These are phyloP conservation scores for Saturnispora ahearnii DNA, from an alignment of 805 yeast species.

Conservation along the genomic window DNA sequence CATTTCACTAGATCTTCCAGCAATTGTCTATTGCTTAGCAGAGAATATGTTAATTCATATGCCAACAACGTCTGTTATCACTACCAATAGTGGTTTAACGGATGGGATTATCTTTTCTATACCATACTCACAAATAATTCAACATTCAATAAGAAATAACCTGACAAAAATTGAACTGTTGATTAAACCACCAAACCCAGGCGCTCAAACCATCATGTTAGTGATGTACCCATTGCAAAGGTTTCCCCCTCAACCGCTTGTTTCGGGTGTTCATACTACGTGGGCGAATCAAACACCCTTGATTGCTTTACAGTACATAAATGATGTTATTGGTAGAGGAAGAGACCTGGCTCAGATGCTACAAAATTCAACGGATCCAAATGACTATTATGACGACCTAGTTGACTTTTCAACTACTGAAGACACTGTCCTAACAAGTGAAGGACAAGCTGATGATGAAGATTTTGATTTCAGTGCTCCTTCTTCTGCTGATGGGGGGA, in stretches of 20 bases:
- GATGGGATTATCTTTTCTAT: conserved; percentile 15
- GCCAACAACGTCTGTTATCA: conserved; percentile 8
- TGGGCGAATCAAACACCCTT: conserved; percentile 13
- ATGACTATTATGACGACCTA: neutral
- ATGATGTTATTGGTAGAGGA: conserved; percentile 19
- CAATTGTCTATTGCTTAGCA: conserved; percentile 22
- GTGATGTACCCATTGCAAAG: conserved; percentile 16
- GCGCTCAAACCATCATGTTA: neutral
- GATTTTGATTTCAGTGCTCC: conserved; percentile 12
- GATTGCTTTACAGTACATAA: conserved; percentile 16
- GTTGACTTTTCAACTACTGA: neutral
- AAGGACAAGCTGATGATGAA: conserved; percentile 25
- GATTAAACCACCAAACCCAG: neutral
- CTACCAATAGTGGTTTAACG: neutral
- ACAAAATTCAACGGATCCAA: neutral
- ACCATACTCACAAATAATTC: conserved; percentile 18
- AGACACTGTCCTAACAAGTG: conserved; percentile 14
- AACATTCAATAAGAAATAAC: conserved; percentile 16
- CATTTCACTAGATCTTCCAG: conserved; percentile 10
- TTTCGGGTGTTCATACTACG: conserved; percentile 14
- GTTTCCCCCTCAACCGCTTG: conserved; percentile 13
- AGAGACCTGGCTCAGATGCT: conserved; percentile 7
- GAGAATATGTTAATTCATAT: conserved; percentile 17
- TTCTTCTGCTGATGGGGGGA: conserved; percentile 16
- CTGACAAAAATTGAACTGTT: conserved; percentile 10